Evolutionary conservation across 257 asterid genomes (phyloP).

Genomic region (Rubia yunnanensis): DNA sequence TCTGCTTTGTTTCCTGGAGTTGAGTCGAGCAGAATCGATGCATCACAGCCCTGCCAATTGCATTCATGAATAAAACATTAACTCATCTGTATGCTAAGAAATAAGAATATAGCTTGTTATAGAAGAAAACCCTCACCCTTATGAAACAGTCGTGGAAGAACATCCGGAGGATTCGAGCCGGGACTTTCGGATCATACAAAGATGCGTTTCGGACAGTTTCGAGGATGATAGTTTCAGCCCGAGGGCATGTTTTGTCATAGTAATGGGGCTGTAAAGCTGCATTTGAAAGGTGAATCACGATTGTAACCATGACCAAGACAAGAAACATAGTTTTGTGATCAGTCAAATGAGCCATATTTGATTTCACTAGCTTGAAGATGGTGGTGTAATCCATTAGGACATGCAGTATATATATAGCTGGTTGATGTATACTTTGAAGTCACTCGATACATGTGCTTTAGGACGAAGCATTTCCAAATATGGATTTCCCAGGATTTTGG

Average conservation of each 20-base stretch:
- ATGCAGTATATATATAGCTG: slow-evolving; percentile 11
- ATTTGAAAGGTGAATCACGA: slow-evolving; percentile 18
- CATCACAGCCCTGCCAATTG: slow-evolving; percentile 69
- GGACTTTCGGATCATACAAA: slow-evolving; percentile 40
- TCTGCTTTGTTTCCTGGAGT: slow-evolving; percentile 58
- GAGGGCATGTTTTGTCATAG: slow-evolving; percentile 59
- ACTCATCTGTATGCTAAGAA: neutral
- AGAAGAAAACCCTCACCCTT: slow-evolving; percentile 26
- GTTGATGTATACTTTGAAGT: slow-evolving; percentile 45
- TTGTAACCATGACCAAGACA: slow-evolving; percentile 11
- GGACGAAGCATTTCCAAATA: slow-evolving; percentile 41
- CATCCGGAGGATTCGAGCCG: slow-evolving; percentile 71
- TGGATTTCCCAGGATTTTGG: neutral
- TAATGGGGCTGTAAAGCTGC: slow-evolving; percentile 49
- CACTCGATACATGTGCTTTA: slow-evolving; percentile 53
- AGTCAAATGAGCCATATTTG: slow-evolving; percentile 18
- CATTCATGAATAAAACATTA: neutral
- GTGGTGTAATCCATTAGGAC: neutral
- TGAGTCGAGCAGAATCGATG: slow-evolving; percentile 66
- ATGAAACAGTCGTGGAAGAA: slow-evolving; percentile 84
- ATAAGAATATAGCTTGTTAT: neutral
- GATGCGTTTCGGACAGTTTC: slow-evolving; percentile 42
- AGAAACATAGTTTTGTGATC: slow-evolving; percentile 11
- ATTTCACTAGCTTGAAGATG: neutral
- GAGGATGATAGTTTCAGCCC: slow-evolving; percentile 45